Conservation (phyloP, 768 basidiomycete genomes). For the Lactarius deliciosus region DNA sequence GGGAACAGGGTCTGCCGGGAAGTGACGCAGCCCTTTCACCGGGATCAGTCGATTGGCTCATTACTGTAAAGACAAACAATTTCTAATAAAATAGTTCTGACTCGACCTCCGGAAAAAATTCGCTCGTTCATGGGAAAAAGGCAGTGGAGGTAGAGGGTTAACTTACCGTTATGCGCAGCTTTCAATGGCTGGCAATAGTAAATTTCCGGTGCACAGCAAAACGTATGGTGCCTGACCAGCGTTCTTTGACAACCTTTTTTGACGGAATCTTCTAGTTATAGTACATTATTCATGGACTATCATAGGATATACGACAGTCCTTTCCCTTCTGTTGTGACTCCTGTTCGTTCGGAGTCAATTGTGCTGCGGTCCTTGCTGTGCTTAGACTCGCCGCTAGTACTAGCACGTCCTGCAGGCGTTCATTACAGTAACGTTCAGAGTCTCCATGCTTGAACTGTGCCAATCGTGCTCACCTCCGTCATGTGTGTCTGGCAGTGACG, state of each 20-base stretch:
- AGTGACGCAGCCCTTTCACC: conserved; percentile 14
- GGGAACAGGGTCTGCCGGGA: conserved; percentile 5
- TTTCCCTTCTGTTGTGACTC: conserved; percentile 4
- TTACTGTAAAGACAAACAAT: neutral
- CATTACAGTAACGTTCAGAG: neutral
- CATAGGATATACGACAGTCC: too few species aligned
- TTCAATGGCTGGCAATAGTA: neutral
- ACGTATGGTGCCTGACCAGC: neutral
- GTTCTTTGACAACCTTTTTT: neutral
- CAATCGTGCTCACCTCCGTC: neutral
- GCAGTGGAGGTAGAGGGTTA: neutral
- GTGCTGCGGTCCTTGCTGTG: conserved; percentile 15
- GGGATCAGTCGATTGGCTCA: neutral
- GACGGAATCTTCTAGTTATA: neutral
- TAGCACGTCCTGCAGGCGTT: conserved; percentile 3
- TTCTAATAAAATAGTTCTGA: neutral
- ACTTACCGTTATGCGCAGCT: neutral
- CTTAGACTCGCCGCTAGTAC: neutral
- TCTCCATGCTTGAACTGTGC: neutral
- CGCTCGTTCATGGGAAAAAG: too few species aligned
- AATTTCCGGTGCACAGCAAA: neutral
- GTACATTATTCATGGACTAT: too few species aligned
- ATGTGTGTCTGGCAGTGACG: conserved; percentile 8
- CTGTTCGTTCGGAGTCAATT: conserved; percentile 20
- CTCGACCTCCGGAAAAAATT: neutral